These are phyloP conservation scores for Fonsecaea monophora DNA, from an alignment of 2,329 filamentous ascomycete species.

Conservation along the genomic window DNA sequence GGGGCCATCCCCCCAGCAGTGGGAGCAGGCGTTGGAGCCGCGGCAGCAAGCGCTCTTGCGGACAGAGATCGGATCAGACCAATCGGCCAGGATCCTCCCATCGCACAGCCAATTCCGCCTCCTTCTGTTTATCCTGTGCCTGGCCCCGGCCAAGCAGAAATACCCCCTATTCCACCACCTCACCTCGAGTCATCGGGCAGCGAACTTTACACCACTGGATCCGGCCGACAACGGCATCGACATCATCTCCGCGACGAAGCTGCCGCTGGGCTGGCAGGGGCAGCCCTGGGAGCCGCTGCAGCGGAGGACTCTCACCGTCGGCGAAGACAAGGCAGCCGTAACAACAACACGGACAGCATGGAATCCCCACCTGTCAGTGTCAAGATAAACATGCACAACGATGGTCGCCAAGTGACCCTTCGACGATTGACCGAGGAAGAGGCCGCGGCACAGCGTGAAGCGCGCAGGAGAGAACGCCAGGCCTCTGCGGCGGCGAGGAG, in stretches of 20 bases:
- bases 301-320: slow-evolving; percentile 44
- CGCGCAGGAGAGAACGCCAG: slow-evolving; percentile 57
- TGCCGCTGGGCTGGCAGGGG: slow-evolving; percentile 45
- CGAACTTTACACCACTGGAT: slow-evolving; percentile 42
- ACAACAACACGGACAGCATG: slow-evolving; percentile 51
- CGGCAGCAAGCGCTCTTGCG: slow-evolving; percentile 38
- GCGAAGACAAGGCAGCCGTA: slow-evolving; percentile 41
- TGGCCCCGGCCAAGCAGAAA: slow-evolving; percentile 32
- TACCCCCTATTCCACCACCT: slow-evolving; percentile 51
- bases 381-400: slow-evolving; percentile 70
- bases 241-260: slow-evolving; percentile 43
- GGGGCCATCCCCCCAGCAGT: slow-evolving; percentile 30
- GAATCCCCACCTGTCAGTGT: slow-evolving; percentile 67
- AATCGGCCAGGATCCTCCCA: slow-evolving; percentile 44
- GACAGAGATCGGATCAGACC: slow-evolving; percentile 40
- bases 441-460: slow-evolving; percentile 65
- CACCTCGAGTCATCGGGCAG: slow-evolving; percentile 50
- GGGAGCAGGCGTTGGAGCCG: slow-evolving; percentile 31
- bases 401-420: slow-evolving; percentile 68
- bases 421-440: slow-evolving; percentile 67
- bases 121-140: slow-evolving; percentile 41
- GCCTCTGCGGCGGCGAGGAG: slow-evolving; percentile 37
- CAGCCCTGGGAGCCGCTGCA: slow-evolving; percentile 41
- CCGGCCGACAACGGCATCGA: slow-evolving; percentile 39
- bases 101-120: slow-evolving; percentile 39